phyloP scores from a whole-genome alignment of 176 grass and related monocot species.

The Oryza meyeriana region DNA sequence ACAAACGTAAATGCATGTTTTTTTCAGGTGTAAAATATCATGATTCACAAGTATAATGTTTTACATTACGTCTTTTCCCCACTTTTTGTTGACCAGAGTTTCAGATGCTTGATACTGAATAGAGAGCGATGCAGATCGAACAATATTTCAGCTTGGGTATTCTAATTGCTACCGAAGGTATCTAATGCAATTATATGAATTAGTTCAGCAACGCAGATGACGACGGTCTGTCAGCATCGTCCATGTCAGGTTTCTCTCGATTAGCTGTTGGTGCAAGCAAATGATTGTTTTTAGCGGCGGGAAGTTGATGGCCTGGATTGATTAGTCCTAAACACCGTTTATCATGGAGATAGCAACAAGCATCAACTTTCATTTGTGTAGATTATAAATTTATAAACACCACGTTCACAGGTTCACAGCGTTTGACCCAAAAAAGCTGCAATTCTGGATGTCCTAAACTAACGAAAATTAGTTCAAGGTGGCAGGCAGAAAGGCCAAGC shows the following conservation, averaged over 20 bases:
- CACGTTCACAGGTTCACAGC: conserved; percentile 31
- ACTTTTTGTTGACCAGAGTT: neutral
- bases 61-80: neutral
- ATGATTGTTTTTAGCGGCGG: neutral
- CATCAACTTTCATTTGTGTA: neutral
- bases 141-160: neutral
- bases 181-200: neutral
- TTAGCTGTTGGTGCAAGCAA: conserved; percentile 7
- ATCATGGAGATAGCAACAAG: neutral
- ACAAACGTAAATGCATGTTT: neutral
- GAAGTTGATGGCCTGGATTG: neutral
- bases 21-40: neutral
- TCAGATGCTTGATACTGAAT: neutral
- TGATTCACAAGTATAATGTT: neutral
- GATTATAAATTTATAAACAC: neutral
- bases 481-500: conserved; percentile 1
- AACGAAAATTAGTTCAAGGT: neutral
- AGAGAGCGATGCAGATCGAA: neutral
- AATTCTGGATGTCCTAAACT: neutral
- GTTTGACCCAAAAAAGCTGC: conserved; percentile 11
- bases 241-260: neutral
- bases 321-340: neutral
- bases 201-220: neutral
- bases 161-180: neutral
- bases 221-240: neutral